Base-by-base conservation (phyloP, 1,139 yeast genomes). In the Geotrichum carabidarum region DNA sequence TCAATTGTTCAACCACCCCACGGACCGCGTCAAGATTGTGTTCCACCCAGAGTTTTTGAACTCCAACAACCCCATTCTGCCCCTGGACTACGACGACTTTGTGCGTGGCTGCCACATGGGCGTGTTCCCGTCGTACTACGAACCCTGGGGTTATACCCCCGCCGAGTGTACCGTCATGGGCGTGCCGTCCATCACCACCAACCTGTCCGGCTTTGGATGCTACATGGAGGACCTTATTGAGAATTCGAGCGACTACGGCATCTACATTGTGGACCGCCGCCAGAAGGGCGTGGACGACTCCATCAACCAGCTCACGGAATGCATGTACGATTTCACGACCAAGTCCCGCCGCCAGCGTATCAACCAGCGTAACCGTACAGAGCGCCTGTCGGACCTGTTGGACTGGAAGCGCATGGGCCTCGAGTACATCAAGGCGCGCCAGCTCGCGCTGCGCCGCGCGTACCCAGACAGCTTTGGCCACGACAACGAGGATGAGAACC, bases 111-210 rank as follows among this genome's bases (percentile, higher is more conserved):
- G 98, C 71, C 98, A 93, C 72, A 77, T 93, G 74, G 99, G 99
- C 70, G 96, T 93, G 52, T 93, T 93, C 84, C 98, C 99, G 51
- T 89, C 97, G 0, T 93, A 93, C 73, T 93, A 93, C 68, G 99
- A 93, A 73, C 99, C 99, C 6, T 93, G 99, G 99, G 99, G 99
- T 37, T 93, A 93, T 72, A 93, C 99, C 6, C 99, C 99, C 11
- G 98, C 98, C 9, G 99, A 93, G 71, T 93, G 98, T 77, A 93
- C 98, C 0, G 99, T 93, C 37, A 93, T 93, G 98, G 98, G 99
- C 58, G 95, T 93, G 56, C 99, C 99, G 18, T 88, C 96, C n/a
- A 88, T 93, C 66, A 91, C 99, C 30, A 93, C 99, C 50, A 93
- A 93, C 71, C 77, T 93, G 61, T 88, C 96, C 7, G 99, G 99